Evolutionary conservation across 352 stramenopile species (phyloP).

Genomic region (Phytopythium montanum): DNA sequence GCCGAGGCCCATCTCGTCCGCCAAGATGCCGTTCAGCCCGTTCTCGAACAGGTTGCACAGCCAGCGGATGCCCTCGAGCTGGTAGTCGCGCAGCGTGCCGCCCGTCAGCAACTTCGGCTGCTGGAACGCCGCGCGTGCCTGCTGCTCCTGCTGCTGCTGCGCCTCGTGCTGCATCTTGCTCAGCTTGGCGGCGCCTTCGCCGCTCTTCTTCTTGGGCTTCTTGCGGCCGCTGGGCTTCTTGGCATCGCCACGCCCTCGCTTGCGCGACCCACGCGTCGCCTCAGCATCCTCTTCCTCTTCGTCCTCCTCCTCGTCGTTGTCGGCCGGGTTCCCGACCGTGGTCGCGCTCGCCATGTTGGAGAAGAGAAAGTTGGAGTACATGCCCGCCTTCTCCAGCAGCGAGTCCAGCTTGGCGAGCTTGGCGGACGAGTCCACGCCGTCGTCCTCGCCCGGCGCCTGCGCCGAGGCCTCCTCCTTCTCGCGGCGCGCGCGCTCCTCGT

Average conservation of each 20-base stretch:
- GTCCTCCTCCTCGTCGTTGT: background rate
- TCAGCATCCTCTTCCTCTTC: constrained; percentile 21
- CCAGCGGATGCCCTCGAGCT: constrained; percentile 96
- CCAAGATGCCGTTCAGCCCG: constrained; percentile 91
- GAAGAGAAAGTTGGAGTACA: constrained; percentile 87
- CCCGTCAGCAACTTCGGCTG: constrained; percentile 79
- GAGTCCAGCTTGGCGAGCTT: constrained; percentile 83
- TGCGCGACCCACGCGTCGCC: constrained; percentile 37
- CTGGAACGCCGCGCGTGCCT: constrained; percentile 40
- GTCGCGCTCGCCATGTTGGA: constrained; percentile 79
- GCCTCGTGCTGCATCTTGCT: constrained; percentile 56
- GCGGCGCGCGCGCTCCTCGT: constrained; percentile 26
- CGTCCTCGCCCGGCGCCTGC: constrained; percentile 4
- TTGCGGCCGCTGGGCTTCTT: constrained; percentile 17
- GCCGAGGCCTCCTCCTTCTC: constrained; percentile 15
- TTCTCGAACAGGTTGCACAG: constrained; percentile 98
- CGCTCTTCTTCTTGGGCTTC: constrained; percentile 34
- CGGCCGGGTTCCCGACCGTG: constrained; percentile 19
- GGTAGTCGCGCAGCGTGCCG: constrained; percentile 91
- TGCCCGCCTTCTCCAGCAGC: constrained; percentile 82
- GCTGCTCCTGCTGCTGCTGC: constrained; percentile 24
- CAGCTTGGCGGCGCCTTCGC: constrained; percentile 60
- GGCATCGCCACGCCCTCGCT: constrained; percentile 17
- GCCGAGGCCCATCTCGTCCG: constrained; percentile 88
- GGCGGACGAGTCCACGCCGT: constrained; percentile 42